Conservation (phyloP, 495 filamentous ascomycete species). For the Penicillium psychrofluorescens region DNA sequence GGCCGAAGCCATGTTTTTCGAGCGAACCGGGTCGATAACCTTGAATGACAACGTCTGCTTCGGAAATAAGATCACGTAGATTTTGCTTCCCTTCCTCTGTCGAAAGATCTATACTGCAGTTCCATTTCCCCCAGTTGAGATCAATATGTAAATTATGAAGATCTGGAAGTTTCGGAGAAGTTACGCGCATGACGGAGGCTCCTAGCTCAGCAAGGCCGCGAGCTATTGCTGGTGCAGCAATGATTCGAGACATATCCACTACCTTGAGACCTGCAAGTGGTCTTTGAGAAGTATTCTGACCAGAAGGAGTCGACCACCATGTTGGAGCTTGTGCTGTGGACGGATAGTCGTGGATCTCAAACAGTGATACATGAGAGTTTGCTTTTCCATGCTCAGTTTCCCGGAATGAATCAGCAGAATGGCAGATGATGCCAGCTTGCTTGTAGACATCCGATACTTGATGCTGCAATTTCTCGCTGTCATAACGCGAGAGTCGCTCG, state of each 20-base stretch:
- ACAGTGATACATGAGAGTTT: conserved; percentile 43
- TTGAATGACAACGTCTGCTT: conserved; percentile 52
- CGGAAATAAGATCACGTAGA: conserved; percentile 35
- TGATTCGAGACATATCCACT: conserved; percentile 49
- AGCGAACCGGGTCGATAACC: conserved; percentile 48
- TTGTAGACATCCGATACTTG: conserved; percentile 25
- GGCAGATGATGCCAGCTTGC: conserved; percentile 47
- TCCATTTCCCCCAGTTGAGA: conserved; percentile 51
- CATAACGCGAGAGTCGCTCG: no score
- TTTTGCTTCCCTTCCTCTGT: conserved; percentile 30
- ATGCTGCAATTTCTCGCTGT: no score
- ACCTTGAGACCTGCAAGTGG: conserved; percentile 21
- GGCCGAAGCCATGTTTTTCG: conserved; percentile 41
- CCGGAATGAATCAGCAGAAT: conserved; percentile 38
- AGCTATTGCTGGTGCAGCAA: conserved; percentile 43
- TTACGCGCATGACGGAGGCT: conserved; percentile 50
- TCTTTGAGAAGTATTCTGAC: not conserved
- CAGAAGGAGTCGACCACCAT: conserved; percentile 30
- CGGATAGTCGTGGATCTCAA: conserved; percentile 28
- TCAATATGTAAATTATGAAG: conserved; percentile 35
- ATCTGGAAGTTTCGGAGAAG: conserved; percentile 46
- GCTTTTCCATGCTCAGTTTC: conserved; percentile 42
- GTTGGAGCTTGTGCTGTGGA: conserved; percentile 25
- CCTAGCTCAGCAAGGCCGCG: conserved; percentile 50
- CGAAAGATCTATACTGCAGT: conserved; percentile 41